Evolutionary conservation across 2,329 filamentous ascomycete genomes (phyloP).

Genomic region (Orbilia oligospora): DNA sequence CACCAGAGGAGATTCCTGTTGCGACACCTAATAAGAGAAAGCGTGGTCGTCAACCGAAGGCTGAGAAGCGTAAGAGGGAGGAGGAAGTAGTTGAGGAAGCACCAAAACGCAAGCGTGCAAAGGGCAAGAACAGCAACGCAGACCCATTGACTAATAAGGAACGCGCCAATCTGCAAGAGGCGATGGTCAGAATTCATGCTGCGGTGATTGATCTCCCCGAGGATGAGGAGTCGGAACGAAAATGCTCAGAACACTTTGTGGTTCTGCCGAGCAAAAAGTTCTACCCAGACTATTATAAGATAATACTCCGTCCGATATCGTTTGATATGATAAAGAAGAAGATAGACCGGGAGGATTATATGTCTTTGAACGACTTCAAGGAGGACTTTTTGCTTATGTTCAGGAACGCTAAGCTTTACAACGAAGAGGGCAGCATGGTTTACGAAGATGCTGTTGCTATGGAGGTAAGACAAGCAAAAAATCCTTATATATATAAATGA

Average conservation of each 20-base stretch:
- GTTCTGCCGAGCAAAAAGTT: constrained; percentile 89
- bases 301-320: constrained; percentile 92
- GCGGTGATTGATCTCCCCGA: constrained; percentile 82
- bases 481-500: neutral
- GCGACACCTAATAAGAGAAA: constrained; percentile 79
- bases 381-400: constrained; percentile 88
- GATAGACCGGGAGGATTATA: constrained; percentile 97
- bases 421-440: constrained; percentile 92
- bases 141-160: constrained; percentile 78
- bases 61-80: constrained; percentile 89
- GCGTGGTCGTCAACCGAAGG: constrained; percentile 83
- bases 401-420: constrained; percentile 93
- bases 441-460: constrained; percentile 94
- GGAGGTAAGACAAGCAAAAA: constrained; percentile 75
- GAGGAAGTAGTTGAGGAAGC: constrained; percentile 75
- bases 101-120: constrained; percentile 81
- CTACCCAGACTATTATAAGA: constrained; percentile 94
- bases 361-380: constrained; percentile 82
- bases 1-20: constrained; percentile 69
- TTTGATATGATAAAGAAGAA: constrained; percentile 96
- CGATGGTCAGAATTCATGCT: constrained; percentile 83
- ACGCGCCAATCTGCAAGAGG: constrained; percentile 82
- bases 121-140: constrained; percentile 66
- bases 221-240: constrained; percentile 69
- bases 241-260: constrained; percentile 74